These are phyloP conservation scores for Ottelia alismoides DNA, from an alignment of 106 monocot species.

Conservation along the genomic window DNA sequence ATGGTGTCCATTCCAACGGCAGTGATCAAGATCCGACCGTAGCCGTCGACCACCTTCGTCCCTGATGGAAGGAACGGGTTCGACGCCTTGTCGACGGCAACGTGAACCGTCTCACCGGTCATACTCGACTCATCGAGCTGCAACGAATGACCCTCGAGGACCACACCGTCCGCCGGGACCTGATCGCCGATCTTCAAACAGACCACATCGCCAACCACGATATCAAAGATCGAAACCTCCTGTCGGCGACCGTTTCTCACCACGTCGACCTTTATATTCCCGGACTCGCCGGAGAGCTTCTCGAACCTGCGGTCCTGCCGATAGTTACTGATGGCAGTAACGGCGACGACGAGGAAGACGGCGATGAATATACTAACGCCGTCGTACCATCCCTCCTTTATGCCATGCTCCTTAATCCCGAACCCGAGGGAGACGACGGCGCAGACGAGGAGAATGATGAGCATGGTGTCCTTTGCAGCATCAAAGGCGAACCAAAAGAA, in stretches of 20 bases:
- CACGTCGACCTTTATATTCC: conserved; percentile 19
- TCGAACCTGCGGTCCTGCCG: conserved; percentile 28
- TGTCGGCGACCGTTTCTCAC: conserved; percentile 19
- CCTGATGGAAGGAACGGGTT: conserved; percentile 41
- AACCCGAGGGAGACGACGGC: conserved; percentile 37
- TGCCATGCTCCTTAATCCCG: conserved; percentile 48
- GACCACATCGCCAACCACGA: conserved; percentile 47
- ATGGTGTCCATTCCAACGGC: background rate
- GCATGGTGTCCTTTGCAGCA: conserved; percentile 34
- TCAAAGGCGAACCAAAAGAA: conserved; percentile 30
- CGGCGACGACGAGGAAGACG: conserved; percentile 31
- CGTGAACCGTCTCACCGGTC: conserved; percentile 35
- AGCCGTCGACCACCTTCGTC: conserved; percentile 21
- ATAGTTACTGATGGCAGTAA: conserved; percentile 40
- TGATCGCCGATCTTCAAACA: conserved; percentile 37
- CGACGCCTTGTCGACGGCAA: conserved; percentile 14
- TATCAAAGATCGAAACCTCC: conserved; percentile 28
- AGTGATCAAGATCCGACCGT: background rate
- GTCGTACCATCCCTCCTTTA: conserved; percentile 57
- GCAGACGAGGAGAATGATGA: conserved; percentile 29
- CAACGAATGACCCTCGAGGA: conserved; percentile 29
- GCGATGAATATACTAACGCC: conserved; percentile 54
- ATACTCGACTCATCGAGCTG: conserved; percentile 47
- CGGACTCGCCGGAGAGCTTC: conserved; percentile 15
- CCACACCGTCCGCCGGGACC: conserved; percentile 43